Percentiles rank a stretch among this genome's conserved stretches.
phyloP scores from a whole-genome alignment of 768 basidiomycete genomes.

The Russula earlei region DNA sequence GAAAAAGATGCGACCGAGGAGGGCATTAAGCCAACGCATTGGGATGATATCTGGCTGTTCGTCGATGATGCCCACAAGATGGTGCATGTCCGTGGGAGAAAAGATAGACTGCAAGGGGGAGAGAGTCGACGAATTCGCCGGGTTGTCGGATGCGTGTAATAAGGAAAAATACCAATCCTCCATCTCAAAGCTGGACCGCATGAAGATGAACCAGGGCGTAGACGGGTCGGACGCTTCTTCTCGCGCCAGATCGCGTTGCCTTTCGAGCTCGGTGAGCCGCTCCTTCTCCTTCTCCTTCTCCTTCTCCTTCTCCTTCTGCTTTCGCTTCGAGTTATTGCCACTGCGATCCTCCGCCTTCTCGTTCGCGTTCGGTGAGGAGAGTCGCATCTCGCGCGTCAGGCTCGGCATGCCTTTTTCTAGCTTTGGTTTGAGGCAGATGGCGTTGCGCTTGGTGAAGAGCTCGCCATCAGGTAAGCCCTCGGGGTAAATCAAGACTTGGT shows the following conservation, averaged over 20 bases:
- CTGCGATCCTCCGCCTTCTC: conserved; percentile 33
- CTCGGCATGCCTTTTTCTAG: conserved; percentile 33
- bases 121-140: conserved; percentile 52
- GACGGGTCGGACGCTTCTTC: conserved; percentile 43
- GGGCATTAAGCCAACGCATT: conserved; percentile 94
- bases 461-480: conserved; percentile 77
- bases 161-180: conserved; percentile 94
- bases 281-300: conserved; percentile 35
- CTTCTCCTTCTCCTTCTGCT: conserved; percentile 36
- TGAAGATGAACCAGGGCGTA: conserved; percentile 90
- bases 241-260: conserved; percentile 29
- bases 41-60: conserved; percentile 93
- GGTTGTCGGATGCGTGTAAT: conserved; percentile 60
- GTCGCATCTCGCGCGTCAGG: conserved; percentile 44
- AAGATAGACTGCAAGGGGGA: conserved; percentile 57
- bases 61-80: conserved; percentile 78
- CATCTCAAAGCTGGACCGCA: conserved; percentile 82
- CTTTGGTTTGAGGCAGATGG: conserved; percentile 66
- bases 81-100: conserved; percentile 67
- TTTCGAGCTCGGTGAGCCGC: conserved; percentile 27
- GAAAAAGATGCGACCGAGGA: conserved; percentile 89
- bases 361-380: conserved; percentile 23
- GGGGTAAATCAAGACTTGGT: conserved; percentile 68
- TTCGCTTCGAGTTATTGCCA: conserved; percentile 35
- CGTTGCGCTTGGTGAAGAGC: conserved; percentile 83